Percentiles rank a stretch among this genome's conserved stretches.
phyloP scores from a whole-genome alignment of 192 early-diverging fungal genomes.

The Powellomyces hirtus region DNA sequence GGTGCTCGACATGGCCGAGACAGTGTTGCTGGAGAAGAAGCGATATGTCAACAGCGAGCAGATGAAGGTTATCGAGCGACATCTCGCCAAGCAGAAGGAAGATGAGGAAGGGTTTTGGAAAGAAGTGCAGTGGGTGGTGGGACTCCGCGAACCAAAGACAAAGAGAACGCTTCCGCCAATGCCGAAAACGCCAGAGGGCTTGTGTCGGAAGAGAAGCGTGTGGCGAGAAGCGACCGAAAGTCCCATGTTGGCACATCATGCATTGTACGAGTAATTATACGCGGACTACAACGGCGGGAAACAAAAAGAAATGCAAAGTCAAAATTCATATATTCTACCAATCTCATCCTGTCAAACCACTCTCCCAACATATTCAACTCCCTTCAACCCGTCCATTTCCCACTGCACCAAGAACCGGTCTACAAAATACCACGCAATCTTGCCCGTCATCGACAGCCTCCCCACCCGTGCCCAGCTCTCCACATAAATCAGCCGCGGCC shows the following conservation, averaged over 20 bases:
- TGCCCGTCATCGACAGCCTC: constrained; percentile 83
- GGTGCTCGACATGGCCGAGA: neutral
- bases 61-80: neutral
- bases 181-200: neutral
- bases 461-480: constrained; percentile 91
- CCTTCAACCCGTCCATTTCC: constrained; percentile 45
- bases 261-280: too few species aligned
- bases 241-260: too few species aligned
- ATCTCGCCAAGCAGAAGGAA: neutral
- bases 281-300: too few species aligned
- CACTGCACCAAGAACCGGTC: constrained; percentile 94
- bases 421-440: constrained; percentile 70
- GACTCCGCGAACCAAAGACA: neutral
- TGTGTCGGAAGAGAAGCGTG: neutral
- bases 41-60: neutral
- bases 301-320: too few species aligned
- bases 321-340: too few species aligned
- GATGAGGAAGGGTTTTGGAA: constrained; percentile 7
- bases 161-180: neutral
- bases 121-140: constrained; percentile 3
- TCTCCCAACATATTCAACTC: constrained; percentile 36
- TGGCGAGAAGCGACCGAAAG: too few species aligned
- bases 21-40: constrained; percentile 6
- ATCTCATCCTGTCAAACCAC: too few species aligned
- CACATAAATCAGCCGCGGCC: constrained; percentile 71